Percentiles rank a stretch among this genome's conserved stretches.
phyloP scores from a whole-genome alignment of 208 protist species.

The Trichomonas gallinae region DNA sequence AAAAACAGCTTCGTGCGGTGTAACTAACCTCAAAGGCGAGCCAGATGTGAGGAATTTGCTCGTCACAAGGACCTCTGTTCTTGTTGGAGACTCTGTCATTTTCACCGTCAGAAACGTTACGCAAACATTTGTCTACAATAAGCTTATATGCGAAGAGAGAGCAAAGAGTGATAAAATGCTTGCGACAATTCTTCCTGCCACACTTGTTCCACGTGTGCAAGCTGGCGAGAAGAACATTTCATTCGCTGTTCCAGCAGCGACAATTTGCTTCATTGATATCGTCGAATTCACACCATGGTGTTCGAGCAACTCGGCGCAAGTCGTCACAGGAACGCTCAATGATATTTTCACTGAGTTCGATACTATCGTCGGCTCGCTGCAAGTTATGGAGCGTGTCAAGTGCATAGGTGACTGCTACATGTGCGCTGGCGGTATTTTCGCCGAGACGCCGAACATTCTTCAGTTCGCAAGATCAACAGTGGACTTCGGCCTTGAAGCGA shows the following conservation, averaged over 20 bases:
- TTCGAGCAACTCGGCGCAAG: neutral
- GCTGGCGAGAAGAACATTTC: neutral
- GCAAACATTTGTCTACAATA: neutral
- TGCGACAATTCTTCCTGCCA: neutral
- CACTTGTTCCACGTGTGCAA: neutral
- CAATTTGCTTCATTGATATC: neutral
- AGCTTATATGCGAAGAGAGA: neutral
- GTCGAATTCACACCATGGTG: neutral
- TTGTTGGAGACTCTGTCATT: neutral
- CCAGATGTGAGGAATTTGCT: neutral
- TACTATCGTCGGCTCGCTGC: neutral
- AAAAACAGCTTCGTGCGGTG: neutral
- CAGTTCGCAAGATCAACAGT: neutral
- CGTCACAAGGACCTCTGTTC: neutral
- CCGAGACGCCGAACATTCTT: neutral
- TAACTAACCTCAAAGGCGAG: neutral
- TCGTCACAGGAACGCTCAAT: neutral
- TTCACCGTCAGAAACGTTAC: neutral
- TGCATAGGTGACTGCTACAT: neutral
- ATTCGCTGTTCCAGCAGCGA: neutral
- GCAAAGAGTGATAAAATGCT: neutral
- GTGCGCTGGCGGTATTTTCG: neutral
- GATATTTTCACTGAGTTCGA: neutral
- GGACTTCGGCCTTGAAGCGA: neutral
- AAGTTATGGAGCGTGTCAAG: neutral